Evolutionary conservation across 495 filamentous ascomycete species (phyloP).

Genomic region (Xylaria venustula): DNA sequence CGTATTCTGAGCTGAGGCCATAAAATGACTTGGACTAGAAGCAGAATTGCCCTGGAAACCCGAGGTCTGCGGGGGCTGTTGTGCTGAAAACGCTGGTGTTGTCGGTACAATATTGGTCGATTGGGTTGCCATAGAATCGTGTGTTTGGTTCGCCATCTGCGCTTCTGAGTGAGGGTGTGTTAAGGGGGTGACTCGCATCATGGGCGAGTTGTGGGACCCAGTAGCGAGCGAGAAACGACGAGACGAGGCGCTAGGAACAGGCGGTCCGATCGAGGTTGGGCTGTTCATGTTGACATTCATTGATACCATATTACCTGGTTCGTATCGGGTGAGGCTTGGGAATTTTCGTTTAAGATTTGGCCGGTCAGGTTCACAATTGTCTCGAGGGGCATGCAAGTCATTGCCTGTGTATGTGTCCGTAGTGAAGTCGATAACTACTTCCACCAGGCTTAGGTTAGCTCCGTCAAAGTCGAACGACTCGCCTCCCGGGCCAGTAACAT

Average conservation of each 20-base stretch:
- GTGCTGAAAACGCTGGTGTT: constrained; percentile 23
- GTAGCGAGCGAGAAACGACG: constrained; percentile 34
- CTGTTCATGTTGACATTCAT: neutral
- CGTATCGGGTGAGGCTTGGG: constrained; percentile 33
- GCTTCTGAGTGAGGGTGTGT: constrained; percentile 19
- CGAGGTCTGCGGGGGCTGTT: constrained; percentile 22
- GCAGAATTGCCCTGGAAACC: constrained; percentile 33
- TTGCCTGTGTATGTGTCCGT: constrained; percentile 47
- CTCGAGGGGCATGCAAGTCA: constrained; percentile 40
- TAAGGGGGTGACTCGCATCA: constrained; percentile 31
- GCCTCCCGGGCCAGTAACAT: constrained; percentile 39
- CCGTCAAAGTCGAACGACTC: constrained; percentile 50
- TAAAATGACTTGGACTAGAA: constrained; percentile 41
- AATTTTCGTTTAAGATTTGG: constrained; percentile 45
- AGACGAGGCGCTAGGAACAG: constrained; percentile 20
- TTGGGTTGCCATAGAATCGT: constrained; percentile 22
- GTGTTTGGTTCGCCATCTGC: constrained; percentile 16
- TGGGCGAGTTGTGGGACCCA: constrained; percentile 30
- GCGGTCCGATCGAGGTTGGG: neutral
- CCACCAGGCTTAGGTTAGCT: constrained; percentile 51
- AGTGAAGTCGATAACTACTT: constrained; percentile 49
- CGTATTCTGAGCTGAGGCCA: constrained; percentile 22
- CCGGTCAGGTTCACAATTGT: constrained; percentile 23
- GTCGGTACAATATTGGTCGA: constrained; percentile 11
- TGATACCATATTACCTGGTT: constrained; percentile 24